phyloP scores from a whole-genome alignment of 2,329 filamentous ascomycete species.

The Colletotrichum sp. region DNA sequence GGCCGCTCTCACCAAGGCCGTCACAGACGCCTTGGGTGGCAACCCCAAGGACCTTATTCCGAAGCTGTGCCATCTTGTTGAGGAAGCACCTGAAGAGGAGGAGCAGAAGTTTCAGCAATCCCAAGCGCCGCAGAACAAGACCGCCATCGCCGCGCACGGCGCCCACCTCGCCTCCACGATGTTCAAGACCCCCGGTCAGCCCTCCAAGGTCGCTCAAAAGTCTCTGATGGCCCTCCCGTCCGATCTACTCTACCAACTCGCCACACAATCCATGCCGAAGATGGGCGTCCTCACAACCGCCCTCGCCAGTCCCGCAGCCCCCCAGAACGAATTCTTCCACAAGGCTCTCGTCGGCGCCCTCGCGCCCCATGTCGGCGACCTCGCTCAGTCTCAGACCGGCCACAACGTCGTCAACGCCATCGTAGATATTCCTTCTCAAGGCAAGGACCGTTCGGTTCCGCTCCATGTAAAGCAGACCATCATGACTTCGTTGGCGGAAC shows the following conservation, averaged over 20 bases:
- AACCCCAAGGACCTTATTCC: slow-evolving; percentile 53
- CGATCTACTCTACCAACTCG: slow-evolving; percentile 66
- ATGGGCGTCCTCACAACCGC: slow-evolving; percentile 56
- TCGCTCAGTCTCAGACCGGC: slow-evolving; percentile 56
- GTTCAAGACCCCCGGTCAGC: slow-evolving; percentile 72
- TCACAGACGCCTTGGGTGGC: slow-evolving; percentile 53
- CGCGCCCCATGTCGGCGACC: slow-evolving; percentile 46
- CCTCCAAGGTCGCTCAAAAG: slow-evolving; percentile 75
- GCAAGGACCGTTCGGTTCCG: slow-evolving; percentile 53
- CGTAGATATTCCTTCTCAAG: slow-evolving; percentile 54
- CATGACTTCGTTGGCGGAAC: slow-evolving; percentile 52
- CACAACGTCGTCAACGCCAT: slow-evolving; percentile 58
- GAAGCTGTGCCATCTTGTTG: slow-evolving; percentile 53
- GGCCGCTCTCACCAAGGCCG: slow-evolving; percentile 50
- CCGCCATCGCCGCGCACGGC: slow-evolving; percentile 68
- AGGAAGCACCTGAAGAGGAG: slow-evolving; percentile 30
- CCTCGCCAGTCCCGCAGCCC: slow-evolving; percentile 47
- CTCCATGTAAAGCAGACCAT: slow-evolving; percentile 64
- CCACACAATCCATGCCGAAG: slow-evolving; percentile 58
- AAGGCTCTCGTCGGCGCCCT: slow-evolving; percentile 57
- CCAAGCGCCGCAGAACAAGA: slow-evolving; percentile 59
- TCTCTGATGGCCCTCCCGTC: slow-evolving; percentile 66
- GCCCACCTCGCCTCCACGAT: slow-evolving; percentile 83
- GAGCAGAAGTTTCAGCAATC: slow-evolving; percentile 35
- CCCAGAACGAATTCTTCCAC: slow-evolving; percentile 56